Percentiles rank a stretch among this genome's conserved stretches.
Evolutionary conservation across 2,329 filamentous ascomycete genomes (phyloP).

Genomic region (Lecanicillium sp.): DNA sequence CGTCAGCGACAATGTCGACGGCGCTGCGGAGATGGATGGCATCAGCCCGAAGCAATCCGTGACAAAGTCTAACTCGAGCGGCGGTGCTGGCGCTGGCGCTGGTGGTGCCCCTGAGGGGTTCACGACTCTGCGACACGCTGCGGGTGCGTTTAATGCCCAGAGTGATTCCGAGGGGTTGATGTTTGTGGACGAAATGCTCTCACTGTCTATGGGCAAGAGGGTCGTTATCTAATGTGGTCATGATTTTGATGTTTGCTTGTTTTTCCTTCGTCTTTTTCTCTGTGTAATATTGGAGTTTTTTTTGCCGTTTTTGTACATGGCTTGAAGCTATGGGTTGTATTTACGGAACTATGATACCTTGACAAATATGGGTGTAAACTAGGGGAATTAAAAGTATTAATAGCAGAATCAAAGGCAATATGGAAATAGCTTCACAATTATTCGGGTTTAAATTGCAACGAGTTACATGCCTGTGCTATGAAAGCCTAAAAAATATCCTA

Average conservation of each 20-base stretch:
- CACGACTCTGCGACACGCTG: conserved; percentile 1
- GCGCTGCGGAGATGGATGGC: background rate
- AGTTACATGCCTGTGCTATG: too few relatives aligned
- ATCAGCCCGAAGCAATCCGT: too few relatives aligned
- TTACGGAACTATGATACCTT: too few relatives aligned
- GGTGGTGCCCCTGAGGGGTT: background rate
- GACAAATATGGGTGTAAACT: too few relatives aligned
- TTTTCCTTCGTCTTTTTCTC: too few relatives aligned
- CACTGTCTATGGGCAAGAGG: conserved; percentile 12
- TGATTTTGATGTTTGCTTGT: background rate
- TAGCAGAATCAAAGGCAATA: background rate
- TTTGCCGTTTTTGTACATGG: too few relatives aligned
- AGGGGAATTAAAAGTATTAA: too few relatives aligned
- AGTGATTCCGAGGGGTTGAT: conserved; percentile 3
- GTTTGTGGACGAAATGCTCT: conserved; percentile 15
- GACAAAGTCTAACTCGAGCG: background rate
- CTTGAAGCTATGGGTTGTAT: too few relatives aligned
- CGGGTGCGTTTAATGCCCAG: conserved; percentile 7
- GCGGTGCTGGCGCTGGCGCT: background rate
- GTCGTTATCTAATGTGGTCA: conserved; percentile 2
- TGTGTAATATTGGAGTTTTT: too few relatives aligned
- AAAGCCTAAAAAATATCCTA: too few relatives aligned
- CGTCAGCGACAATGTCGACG: background rate
- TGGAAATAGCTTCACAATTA: too few relatives aligned
- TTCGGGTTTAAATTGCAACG: too few relatives aligned